Base-by-base conservation (phyloP, 176 grass and related monocot species). In the Bonia amplexicaulis region DNA sequence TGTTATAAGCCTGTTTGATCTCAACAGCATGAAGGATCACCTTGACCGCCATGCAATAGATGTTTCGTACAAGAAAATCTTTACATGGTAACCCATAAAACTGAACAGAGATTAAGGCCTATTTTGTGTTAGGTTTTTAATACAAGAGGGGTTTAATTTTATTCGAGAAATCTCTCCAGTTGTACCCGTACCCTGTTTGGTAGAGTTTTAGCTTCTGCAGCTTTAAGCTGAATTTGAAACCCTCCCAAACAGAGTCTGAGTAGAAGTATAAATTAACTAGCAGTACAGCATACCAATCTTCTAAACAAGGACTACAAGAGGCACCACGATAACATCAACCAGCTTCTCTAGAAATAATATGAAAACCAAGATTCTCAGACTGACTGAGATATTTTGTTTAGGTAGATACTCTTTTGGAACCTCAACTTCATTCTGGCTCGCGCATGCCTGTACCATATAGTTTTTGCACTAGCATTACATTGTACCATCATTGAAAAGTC, bases 1-100 rank as follows among this genome's bases (percentile, higher is more conserved):
- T 79, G 62, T 77, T 80, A 90, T 37, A 81, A 72, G n/a, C 37
- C 44, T 41, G 20, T 31, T 37, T 73, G 19, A 68, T 65, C 62
- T 65, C 27, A 77, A 73, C 14, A 89, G 41, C 51, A 69, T 37
- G 39, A 53, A 53, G 15, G 46, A 65, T 67, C 76, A 55, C 12
- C 62, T 76, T 76, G 82, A 76, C 59, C 31, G 66, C 1, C 8
- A 66, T 66, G 31, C 46, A 54, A 66, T 17, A 65, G 16, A 67
- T 65, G 71, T 47, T 76, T 76, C 40, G 61, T 84, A 76, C 9
- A 76, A 58, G 17, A 51, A 58, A 89, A 51, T 63, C 42, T 45
- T 23, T 19, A n/a, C 3, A 76, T 26, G 23, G 55, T 66, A 41
- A 48, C 3, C 49, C 41, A 44, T 22, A 65, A 47, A 72, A 73